Conservation (phyloP, 2,329 filamentous ascomycete genomes). For the Nothopassalora personata region DNA sequence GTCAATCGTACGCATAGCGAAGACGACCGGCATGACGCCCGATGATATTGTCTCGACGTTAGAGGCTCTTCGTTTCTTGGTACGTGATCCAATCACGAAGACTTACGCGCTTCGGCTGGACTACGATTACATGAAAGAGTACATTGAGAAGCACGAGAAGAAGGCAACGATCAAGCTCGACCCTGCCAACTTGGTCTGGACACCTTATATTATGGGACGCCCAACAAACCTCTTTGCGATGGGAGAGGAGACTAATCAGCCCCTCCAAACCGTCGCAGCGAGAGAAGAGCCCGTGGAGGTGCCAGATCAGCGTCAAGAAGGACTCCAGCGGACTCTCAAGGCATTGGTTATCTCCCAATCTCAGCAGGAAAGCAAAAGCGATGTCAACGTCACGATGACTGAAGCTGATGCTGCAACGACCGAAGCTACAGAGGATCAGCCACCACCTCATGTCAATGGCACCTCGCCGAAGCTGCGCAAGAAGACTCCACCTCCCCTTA, state of each 20-base stretch:
- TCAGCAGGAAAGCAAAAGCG: neutral
- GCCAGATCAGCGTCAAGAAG: constrained; percentile 39
- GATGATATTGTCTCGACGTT: constrained; percentile 94
- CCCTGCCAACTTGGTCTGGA: constrained; percentile 79
- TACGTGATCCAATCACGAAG: constrained; percentile 82
- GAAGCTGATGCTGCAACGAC: constrained; percentile 9
- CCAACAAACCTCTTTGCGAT: constrained; percentile 34
- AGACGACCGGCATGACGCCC: constrained; percentile 88
- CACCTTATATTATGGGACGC: constrained; percentile 92
- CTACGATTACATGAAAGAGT: constrained; percentile 75
- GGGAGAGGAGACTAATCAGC: constrained; percentile 34
- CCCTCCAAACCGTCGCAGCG: constrained; percentile 75
- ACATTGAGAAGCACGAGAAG: constrained; percentile 80
- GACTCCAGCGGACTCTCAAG: constrained; percentile 35
- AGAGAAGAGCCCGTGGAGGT: constrained; percentile 64
- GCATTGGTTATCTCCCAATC: neutral
- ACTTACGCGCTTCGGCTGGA: constrained; percentile 87
- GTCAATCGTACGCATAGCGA: constrained; percentile 63
- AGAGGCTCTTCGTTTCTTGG: constrained; percentile 81
- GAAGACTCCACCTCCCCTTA: constrained; percentile 23
- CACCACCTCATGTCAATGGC: constrained; percentile 18
- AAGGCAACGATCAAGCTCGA: constrained; percentile 86
- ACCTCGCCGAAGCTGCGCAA: constrained; percentile 20
- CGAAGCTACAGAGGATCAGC: constrained; percentile 20
- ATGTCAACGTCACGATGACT: constrained; percentile 7